Evolutionary conservation across 176 grass and related monocot species (phyloP).

Genomic region (Coix lacrymajobi): DNA sequence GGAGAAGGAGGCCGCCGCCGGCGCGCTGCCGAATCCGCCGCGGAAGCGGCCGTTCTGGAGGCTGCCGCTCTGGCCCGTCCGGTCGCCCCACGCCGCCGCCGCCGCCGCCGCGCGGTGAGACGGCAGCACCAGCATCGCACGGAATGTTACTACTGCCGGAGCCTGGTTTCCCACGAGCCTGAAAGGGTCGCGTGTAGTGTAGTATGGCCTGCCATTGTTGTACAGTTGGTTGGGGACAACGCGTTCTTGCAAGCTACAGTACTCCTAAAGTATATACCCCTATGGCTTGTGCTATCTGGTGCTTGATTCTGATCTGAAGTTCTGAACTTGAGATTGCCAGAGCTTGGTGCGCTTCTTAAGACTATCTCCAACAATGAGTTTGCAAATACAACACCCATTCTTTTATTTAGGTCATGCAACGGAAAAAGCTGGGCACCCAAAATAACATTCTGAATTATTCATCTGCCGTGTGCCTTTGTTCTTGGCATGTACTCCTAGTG

Average conservation of each 20-base stretch:
- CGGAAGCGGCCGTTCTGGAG: slow-evolving; percentile 64
- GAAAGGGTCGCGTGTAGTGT: neutral
- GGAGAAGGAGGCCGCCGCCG: slow-evolving; percentile 32
- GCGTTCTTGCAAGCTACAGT: neutral
- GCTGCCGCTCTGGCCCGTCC: slow-evolving; percentile 44
- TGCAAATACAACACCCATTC: too few species aligned
- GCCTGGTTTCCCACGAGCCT: neutral
- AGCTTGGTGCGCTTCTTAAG: neutral
- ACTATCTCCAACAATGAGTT: too few species aligned
- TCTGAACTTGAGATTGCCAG: neutral
- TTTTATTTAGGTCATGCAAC: too few species aligned
- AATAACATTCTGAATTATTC: too few species aligned
- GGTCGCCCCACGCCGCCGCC: slow-evolving; percentile 20
- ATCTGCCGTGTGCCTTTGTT: neutral
- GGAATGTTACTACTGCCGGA: neutral
- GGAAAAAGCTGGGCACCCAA: too few species aligned
- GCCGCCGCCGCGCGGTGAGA: neutral
- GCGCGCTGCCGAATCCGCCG: slow-evolving; percentile 7
- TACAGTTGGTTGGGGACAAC: slow-evolving; percentile 10
- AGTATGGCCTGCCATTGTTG: neutral
- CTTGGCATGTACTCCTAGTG: neutral
- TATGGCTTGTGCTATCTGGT: neutral
- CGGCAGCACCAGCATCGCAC: neutral
- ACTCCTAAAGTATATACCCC: neutral
- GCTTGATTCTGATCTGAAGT: neutral